Base-by-base conservation (phyloP, 23 red algal species). In the Gracilaria caudata region DNA sequence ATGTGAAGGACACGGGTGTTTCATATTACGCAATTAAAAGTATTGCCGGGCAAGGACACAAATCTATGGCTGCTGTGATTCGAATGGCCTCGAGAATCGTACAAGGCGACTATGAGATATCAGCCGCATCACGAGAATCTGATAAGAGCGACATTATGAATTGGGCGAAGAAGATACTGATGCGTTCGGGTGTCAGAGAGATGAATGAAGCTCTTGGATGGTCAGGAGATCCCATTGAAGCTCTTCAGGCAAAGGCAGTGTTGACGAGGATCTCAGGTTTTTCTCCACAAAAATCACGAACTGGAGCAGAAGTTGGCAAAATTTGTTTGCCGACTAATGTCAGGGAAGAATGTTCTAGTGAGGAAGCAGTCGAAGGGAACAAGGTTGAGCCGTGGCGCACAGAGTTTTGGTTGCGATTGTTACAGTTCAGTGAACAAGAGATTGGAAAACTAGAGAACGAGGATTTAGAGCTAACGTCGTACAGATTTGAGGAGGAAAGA, bases 151-250 rank as follows among this genome's bases (percentile, higher is more conserved):
- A 73, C 20, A 73, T 73, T 73, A 25, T 41, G 5, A n/a, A 7
- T 7, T 73, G 66, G 66, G 66, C 66, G 20, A n/a, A 41, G 26
- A 73, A 25, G 66, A 73, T 73, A 16, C 26, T 73, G 66, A 28
- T 73, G 20, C 19, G 66, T 19, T 73, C 66, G 4, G 66, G 66
- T 8, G 7, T 73, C 21, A 73, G 32, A 12, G 66, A 73, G 28
- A 73, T 73, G 66, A 73, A 73, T 12, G n/a, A 73, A 33, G 66
- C 26, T 29, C 26, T 73, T 19, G 66, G 66, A 73, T 73, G 66
- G 66, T 32, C 19, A 20, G 66, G 66, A 41, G 66, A 73, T 7
- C 66, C 26, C 0, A 19, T 6, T 73, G 26, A 12, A 28, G 26
- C 35, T 33, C 66, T 19, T 40, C 35, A 41, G 19, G 66, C 66